Conservation (phyloP, 2,329 filamentous ascomycete genomes). For the Basipetospora chlamydospora region DNA sequence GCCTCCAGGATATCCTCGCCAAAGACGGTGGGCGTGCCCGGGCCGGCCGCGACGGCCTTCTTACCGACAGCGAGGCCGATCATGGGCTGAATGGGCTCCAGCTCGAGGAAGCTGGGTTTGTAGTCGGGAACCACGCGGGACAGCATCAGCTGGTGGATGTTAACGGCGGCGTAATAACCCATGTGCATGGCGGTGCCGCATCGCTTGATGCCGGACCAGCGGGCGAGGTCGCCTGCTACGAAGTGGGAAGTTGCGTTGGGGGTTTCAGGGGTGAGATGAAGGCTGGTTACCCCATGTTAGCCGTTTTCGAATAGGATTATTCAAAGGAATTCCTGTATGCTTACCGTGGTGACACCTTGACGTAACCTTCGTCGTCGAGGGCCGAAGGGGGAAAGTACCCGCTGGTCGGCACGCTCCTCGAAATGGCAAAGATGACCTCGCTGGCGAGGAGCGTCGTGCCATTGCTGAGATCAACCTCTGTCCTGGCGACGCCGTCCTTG, state of each 20-base stretch:
- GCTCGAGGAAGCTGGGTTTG: conserved; percentile 29
- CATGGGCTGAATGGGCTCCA: conserved; percentile 44
- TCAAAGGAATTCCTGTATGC: conserved; percentile 13
- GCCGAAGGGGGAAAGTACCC: conserved; percentile 43
- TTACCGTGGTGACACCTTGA: conserved; percentile 45
- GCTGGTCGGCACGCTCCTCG: conserved; percentile 46
- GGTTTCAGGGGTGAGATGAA: conserved; percentile 37
- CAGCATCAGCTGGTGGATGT: conserved; percentile 50
- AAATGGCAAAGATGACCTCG: conserved; percentile 56
- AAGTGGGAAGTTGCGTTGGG: conserved; percentile 49
- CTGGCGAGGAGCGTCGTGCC: conserved; percentile 45
- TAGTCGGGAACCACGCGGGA: conserved; percentile 21
- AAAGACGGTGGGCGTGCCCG: conserved; percentile 37
- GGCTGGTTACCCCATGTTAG: conserved; percentile 26
- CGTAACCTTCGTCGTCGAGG: conserved; percentile 49
- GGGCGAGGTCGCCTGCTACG: conserved; percentile 53
- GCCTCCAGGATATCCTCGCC: conserved; percentile 48
- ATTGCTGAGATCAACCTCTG: conserved; percentile 43
- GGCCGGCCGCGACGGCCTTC: conserved; percentile 49
- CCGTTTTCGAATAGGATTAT: too few species aligned
- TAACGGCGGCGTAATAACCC: conserved; percentile 50
- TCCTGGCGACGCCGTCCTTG: conserved; percentile 23
- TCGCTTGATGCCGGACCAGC: conserved; percentile 68
- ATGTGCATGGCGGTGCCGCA: conserved; percentile 63
- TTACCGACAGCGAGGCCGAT: conserved; percentile 61